Conservation (phyloP, 345 rosid species). For the Populus euphratica region DNA sequence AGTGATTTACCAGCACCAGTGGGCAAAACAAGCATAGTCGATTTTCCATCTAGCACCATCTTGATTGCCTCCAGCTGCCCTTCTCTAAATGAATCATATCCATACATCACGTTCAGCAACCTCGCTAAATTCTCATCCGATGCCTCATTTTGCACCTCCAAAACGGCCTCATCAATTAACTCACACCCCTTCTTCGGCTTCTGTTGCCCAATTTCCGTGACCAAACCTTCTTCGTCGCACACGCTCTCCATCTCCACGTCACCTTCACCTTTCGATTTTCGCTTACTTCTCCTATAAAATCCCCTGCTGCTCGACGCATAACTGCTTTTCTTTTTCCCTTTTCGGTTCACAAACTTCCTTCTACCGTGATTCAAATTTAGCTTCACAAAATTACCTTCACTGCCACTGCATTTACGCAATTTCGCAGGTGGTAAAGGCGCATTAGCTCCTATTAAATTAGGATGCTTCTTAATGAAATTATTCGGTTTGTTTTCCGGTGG, state of each 20-base stretch:
- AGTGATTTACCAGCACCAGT: constrained; percentile 92
- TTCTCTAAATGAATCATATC: constrained; percentile 50
- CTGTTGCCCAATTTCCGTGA: constrained; percentile 33
- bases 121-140: constrained; percentile 58
- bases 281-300: constrained; percentile 47
- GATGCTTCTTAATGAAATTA: constrained; percentile 30
- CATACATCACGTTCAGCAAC: constrained; percentile 51
- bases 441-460: constrained; percentile 50
- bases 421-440: constrained; percentile 46
- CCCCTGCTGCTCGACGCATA: constrained; percentile 20
- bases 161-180: constrained; percentile 46
- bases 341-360: constrained; percentile 54
- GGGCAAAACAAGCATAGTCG: constrained; percentile 82
- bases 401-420: constrained; percentile 37
- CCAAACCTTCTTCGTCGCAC: constrained; percentile 49
- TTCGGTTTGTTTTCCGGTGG: background rate
- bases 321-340: constrained; percentile 33
- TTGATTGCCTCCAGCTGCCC: constrained; percentile 62
- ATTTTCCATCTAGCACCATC: constrained; percentile 59
- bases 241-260: constrained; percentile 24
- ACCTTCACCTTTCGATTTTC: constrained; percentile 24
- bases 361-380: constrained; percentile 54
- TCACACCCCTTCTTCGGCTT: constrained; percentile 21
- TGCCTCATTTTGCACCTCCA: constrained; percentile 42
- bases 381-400: constrained; percentile 89